A percentile compares a stretch with the other conserved stretches of the same genome.
phyloP scores from a whole-genome alignment of 805 yeast genomes.

The Alloascoidea africana region DNA sequence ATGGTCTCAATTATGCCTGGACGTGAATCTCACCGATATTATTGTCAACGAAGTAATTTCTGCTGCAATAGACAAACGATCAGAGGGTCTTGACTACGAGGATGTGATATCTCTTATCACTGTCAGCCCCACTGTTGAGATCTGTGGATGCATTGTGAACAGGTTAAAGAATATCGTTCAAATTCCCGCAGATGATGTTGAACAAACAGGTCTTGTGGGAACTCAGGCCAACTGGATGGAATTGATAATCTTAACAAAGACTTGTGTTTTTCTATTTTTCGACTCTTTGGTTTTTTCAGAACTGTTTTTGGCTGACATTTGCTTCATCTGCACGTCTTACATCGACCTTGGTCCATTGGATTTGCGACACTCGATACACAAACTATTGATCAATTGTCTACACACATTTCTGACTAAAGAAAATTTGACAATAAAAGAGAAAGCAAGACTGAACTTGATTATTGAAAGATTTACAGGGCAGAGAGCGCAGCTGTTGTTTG shows the following conservation, averaged over 20 bases:
- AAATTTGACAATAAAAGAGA: conserved; percentile 24
- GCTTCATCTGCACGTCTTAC: conserved; percentile 48
- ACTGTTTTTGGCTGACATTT: conserved; percentile 43
- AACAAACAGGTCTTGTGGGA: conserved; percentile 32
- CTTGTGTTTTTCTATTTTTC: conserved; percentile 52
- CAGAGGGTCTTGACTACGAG: conserved; percentile 54
- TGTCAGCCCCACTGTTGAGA: conserved; percentile 50
- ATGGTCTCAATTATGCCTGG: conserved; percentile 55
- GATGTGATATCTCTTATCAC: conserved; percentile 47
- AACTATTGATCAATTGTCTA: conserved; percentile 46
- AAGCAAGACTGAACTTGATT: conserved; percentile 28
- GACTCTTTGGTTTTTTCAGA: conserved; percentile 27
- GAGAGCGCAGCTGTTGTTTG: conserved; percentile 20
- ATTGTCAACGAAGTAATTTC: conserved; percentile 63
- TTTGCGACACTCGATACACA: conserved; percentile 45
- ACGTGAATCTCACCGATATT: conserved; percentile 38
- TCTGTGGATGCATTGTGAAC: conserved; percentile 48
- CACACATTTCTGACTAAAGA: conserved; percentile 54
- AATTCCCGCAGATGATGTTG: conserved; percentile 24
- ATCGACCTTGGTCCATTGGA: conserved; percentile 34
- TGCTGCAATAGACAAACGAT: conserved; percentile 60
- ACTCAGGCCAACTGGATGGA: conserved; percentile 55
- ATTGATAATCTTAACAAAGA: conserved; percentile 47
- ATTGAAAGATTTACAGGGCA: conserved; percentile 29
- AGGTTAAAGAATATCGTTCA: conserved; percentile 40